Conservation (phyloP, 805 yeast species). For the Nakazawaea pomicola region DNA sequence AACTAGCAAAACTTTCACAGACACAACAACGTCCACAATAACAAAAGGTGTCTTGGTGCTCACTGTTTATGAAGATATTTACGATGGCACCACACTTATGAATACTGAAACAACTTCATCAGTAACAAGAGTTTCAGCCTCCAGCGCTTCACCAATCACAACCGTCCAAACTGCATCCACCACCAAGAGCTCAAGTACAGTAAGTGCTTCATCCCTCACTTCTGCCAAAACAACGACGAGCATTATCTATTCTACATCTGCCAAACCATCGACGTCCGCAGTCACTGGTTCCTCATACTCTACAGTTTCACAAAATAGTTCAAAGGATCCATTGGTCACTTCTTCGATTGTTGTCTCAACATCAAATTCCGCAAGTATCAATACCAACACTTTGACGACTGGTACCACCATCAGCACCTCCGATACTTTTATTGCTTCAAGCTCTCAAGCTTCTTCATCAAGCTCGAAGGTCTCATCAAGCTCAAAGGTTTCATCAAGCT, state of each 20-base stretch:
- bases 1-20: slow-evolving; percentile 25
- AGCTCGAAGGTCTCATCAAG: slow-evolving; percentile 5
- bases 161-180: background rate
- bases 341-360: slow-evolving; percentile 21
- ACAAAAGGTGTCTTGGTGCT: slow-evolving; percentile 12
- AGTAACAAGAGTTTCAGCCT: slow-evolving; percentile 14
- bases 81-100: slow-evolving; percentile 10
- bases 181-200: background rate
- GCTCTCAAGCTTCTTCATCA: background rate
- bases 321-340: slow-evolving; percentile 27
- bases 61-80: slow-evolving; percentile 13
- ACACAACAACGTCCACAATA: slow-evolving; percentile 19
- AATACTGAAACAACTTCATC: slow-evolving; percentile 6
- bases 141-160: background rate
- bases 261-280: slow-evolving; percentile 21
- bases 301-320: slow-evolving; percentile 19
- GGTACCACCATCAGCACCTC: slow-evolving; percentile 16
- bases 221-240: slow-evolving; percentile 14
- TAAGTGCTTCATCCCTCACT: slow-evolving; percentile 11
- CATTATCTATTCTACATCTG: slow-evolving; percentile 15
- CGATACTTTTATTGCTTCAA: background rate
- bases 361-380: slow-evolving; percentile 22
- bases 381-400: slow-evolving; percentile 19
- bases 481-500: background rate
- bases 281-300: slow-evolving; percentile 19